Evolutionary conservation across 768 basidiomycete species (phyloP).

Genomic region (Rhodosporidiobolus odoratus): DNA sequence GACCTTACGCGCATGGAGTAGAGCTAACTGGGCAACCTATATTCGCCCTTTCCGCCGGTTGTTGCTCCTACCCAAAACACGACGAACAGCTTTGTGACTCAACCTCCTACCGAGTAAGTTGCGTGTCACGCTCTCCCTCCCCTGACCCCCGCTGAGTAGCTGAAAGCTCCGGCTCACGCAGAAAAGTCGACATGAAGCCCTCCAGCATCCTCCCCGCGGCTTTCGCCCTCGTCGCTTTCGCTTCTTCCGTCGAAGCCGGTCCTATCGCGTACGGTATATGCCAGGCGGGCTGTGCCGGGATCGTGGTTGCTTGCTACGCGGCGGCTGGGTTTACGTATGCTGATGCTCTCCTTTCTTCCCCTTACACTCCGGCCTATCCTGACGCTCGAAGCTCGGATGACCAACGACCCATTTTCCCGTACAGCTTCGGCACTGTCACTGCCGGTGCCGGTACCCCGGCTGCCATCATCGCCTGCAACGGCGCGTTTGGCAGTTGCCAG

Average conservation of each 20-base stretch:
- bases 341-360: background rate
- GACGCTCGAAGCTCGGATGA: conserved; percentile 46
- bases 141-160: too few species aligned
- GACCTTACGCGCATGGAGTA: too few species aligned
- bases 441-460: conserved; percentile 47
- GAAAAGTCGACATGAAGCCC: too few species aligned
- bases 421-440: conserved; percentile 51
- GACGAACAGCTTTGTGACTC: too few species aligned
- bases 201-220: too few species aligned
- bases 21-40: too few species aligned
- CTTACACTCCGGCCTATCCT: background rate
- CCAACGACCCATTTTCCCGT: background rate
- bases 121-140: too few species aligned
- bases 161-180: too few species aligned
- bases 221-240: background rate
- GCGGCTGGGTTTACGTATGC: conserved; percentile 5
- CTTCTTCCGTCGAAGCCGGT: conserved; percentile 40
- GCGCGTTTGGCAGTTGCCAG: conserved; percentile 51
- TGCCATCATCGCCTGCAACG: conserved; percentile 51
- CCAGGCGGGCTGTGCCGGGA: conserved; percentile 47
- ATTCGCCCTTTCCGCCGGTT: too few species aligned
- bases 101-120: too few species aligned
- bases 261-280: conserved; percentile 51
- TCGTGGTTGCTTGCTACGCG: conserved; percentile 3
- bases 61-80: too few species aligned